These are phyloP conservation scores for Pseudotsuga menziesii DNA, from an alignment of 75 land plant species.

Conservation along the genomic window DNA sequence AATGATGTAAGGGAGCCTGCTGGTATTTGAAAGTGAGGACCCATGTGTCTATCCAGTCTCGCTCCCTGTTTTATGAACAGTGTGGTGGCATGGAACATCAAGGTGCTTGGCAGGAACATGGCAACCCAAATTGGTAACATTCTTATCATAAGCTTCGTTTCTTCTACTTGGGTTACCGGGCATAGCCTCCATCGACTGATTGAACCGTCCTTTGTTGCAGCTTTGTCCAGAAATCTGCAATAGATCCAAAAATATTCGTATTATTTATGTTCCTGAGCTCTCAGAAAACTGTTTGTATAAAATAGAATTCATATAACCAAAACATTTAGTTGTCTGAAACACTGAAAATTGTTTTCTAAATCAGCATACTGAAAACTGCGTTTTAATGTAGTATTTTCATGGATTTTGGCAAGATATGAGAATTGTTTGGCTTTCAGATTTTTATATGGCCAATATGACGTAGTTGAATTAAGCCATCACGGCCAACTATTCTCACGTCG, in stretches of 20 bases:
- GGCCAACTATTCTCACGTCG: no score
- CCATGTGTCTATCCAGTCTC: constrained; percentile 34
- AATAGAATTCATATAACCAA: background rate
- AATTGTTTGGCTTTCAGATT: no score
- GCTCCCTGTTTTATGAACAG: constrained; percentile 64
- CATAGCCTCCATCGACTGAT: constrained; percentile 38
- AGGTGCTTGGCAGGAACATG: constrained; percentile 48
- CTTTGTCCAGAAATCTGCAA: constrained; percentile 60
- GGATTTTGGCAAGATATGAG: no score
- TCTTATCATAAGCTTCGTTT: constrained; percentile 52
- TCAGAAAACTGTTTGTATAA: background rate
- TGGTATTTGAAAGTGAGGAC: constrained; percentile 42
- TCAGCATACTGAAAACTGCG: no score
- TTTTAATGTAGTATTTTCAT: no score
- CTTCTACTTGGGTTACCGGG: constrained; percentile 68
- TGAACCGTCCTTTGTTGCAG: constrained; percentile 35
- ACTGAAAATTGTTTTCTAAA: no score
- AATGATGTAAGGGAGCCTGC: constrained; percentile 48
- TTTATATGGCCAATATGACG: no score
- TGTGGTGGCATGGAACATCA: constrained; percentile 45
- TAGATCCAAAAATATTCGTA: background rate
- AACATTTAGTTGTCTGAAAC: background rate
- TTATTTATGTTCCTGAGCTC: background rate
- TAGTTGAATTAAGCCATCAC: no score
- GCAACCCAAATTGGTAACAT: constrained; percentile 47